Evolutionary conservation across 352 stramenopile genomes (phyloP), one percentile per base, ranked within the genome.

Genomic region (Phytophthora cactorum): DNA sequence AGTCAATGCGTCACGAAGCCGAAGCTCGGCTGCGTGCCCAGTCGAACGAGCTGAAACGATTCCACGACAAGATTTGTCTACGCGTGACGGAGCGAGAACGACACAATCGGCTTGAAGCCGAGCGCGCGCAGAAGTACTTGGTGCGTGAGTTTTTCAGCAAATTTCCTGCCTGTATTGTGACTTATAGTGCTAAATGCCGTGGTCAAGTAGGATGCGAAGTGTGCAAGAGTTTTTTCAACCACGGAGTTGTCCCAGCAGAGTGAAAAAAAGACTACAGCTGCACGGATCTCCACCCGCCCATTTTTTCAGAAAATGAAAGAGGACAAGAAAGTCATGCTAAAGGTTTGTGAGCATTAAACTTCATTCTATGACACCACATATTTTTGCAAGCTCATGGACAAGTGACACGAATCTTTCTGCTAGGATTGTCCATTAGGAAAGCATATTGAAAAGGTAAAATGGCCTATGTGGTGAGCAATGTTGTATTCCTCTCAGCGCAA

Each of bases 11-110:
- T 15, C 50, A 68, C 3, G 73, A 81, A 41, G 75, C 66, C 9
- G 59, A 76, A 63, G 45, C 54, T 28, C 80, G 81, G 1, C 38
- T 82, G 25, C 69, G 45, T 17, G n/a, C 51, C 3, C 77, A 84
- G 46, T 74, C 77, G 12, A 72, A 76, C 45, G 59, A 88, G 39
- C 59, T 92, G 44, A 79, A 76, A 29, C 70, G 73, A 25, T 92
- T 92, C 52, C 82, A 87, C 46, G 76, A 80, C 12, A 80, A 89
- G 52, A 84, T 87, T 25, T 92, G 84, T 61, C 47, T 72, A 27
- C 78, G 81, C 5, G 82, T 92, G 31, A 83, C 72, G 25, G 80
- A 78, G 12, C 73, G 67, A 50, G 76, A 82, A 54, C 52, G 73
- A 12, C 63, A 83, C 63, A 70, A 85, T 39, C 79, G 71, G 2